Evolutionary conservation across 805 yeast genomes (phyloP).

Genomic region (Yamadazyma philogaea): DNA sequence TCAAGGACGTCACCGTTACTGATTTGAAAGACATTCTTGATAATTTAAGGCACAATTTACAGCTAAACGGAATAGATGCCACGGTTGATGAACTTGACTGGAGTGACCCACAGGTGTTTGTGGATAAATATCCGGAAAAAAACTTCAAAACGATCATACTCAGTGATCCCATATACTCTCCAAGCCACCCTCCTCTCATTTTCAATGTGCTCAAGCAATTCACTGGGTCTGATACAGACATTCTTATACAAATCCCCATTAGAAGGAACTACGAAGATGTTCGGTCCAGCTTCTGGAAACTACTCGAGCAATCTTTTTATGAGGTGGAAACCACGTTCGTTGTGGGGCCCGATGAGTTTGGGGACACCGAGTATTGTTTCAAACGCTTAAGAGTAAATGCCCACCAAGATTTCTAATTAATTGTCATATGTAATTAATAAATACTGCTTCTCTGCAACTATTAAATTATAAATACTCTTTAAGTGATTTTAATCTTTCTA

Average conservation of each 20-base stretch:
- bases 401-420: background rate
- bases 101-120: slow-evolving; percentile 54
- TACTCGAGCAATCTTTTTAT: slow-evolving; percentile 41
- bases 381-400: slow-evolving; percentile 19
- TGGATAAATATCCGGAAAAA: slow-evolving; percentile 20
- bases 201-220: slow-evolving; percentile 55
- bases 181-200: slow-evolving; percentile 75
- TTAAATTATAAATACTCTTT: slow-evolving; percentile 49
- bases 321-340: slow-evolving; percentile 44
- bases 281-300: slow-evolving; percentile 56
- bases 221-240: slow-evolving; percentile 37
- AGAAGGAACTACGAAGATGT: slow-evolving; percentile 65
- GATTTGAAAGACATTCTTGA: slow-evolving; percentile 77
- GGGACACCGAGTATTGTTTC: slow-evolving; percentile 59
- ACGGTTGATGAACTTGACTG: slow-evolving; percentile 68
- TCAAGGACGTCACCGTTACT: slow-evolving; percentile 49
- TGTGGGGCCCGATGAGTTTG: slow-evolving; percentile 83
- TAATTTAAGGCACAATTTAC: slow-evolving; percentile 60
- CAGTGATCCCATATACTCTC: slow-evolving; percentile 88
- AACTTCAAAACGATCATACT: slow-evolving; percentile 61
- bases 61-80: slow-evolving; percentile 42
- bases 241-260: slow-evolving; percentile 74
- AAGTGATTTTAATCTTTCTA: slow-evolving; percentile 64
- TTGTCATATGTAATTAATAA: too few species aligned
- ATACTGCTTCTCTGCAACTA: background rate